Evolutionary conservation across 139 green algal genomes (phyloP).

Genomic region (Chlorella sp.): DNA sequence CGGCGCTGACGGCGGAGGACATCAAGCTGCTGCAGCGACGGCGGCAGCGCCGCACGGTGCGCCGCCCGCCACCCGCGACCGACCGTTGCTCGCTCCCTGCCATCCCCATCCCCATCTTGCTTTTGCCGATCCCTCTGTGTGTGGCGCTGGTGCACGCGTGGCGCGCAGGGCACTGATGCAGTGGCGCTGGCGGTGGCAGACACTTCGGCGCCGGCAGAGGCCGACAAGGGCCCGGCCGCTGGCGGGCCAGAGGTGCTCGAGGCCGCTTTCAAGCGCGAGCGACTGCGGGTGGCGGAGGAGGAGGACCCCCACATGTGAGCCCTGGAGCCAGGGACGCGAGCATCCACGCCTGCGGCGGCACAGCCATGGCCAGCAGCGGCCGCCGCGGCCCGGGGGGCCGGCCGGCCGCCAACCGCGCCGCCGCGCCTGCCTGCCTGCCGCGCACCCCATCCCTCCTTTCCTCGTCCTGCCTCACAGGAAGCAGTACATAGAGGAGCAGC

Average conservation of each 20-base stretch:
- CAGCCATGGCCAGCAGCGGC: too few relatives aligned
- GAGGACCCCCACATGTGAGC: slow-evolving; percentile 66
- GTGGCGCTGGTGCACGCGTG: too few relatives aligned
- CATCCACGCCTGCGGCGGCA: too few relatives aligned
- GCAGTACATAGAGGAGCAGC: slow-evolving; percentile 69
- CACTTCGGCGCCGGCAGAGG: background rate
- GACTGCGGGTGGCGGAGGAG: slow-evolving; percentile 27
- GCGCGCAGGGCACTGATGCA: too few relatives aligned
- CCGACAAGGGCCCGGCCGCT: background rate
- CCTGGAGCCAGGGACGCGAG: too few relatives aligned
- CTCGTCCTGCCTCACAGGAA: slow-evolving; percentile 44
- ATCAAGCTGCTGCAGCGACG: slow-evolving; percentile 68
- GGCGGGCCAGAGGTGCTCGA: slow-evolving; percentile 28
- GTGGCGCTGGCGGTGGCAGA: background rate
- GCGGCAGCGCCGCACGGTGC: slow-evolving; percentile 48
- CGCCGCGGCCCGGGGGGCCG: too few relatives aligned
- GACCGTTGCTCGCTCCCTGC: too few relatives aligned
- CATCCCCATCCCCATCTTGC: too few relatives aligned
- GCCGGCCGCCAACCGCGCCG: too few relatives aligned
- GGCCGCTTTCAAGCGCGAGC: slow-evolving; percentile 50
- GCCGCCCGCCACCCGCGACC: too few relatives aligned
- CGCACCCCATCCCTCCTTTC: background rate
- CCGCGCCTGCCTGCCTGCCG: too few relatives aligned
- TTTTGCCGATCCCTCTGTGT: too few relatives aligned
- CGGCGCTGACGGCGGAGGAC: slow-evolving; percentile 42